Evolutionary conservation across 2,329 filamentous ascomycete species (phyloP), one percentile per base, ranked within the genome.

Genomic region (Parafenestella ontariensis): DNA sequence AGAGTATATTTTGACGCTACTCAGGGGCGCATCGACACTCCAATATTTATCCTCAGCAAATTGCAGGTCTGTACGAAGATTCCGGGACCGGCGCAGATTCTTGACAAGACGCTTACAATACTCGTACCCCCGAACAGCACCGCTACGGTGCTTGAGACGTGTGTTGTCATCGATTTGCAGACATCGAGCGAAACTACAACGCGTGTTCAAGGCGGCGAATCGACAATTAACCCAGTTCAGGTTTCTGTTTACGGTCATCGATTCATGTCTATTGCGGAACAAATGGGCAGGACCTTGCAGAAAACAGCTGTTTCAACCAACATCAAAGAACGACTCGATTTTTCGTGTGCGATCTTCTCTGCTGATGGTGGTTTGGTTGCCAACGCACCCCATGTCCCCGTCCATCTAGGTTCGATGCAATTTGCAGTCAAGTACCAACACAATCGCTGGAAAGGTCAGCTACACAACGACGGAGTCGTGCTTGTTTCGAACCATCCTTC

Each of bases 251-350:
- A 85, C 49, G 81, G 80, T 0, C 82, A 85, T 60, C 76, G 83
- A 0, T 85, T 85, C 73, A 85, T 85, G 83, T 80, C 81, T 3
- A 84, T 85, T 18, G 83, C 83, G 0, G 83, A 85, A 54, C 83
- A 85, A 57, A 85, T 85, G 83, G 83, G 83, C 33, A 79, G 79
- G 5, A 84, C 83, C 0, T 70, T 85, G n/a, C 82, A 85, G 46
- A 81, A 83, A 61, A 85, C 83, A 0, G 79, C 79, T 0, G 82
- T 85, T 8, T 83, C 81, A 0, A 83, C 80, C 8, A 80, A 77
- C 41, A 79, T 79, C 56, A 78, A 76, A 47, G 77, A 79, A 50
- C 71, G 78, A 2, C 66, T 79, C 1, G 77, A 80, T 63, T 79
- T 78, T 50, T 78, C 76, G 0, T 80, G 78, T 26, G 78, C 78